Percentiles rank a stretch among this genome's conserved stretches.
Evolutionary conservation across 2,329 filamentous ascomycete species (phyloP).

Genomic region (Colletotrichum neosansevieriae): DNA sequence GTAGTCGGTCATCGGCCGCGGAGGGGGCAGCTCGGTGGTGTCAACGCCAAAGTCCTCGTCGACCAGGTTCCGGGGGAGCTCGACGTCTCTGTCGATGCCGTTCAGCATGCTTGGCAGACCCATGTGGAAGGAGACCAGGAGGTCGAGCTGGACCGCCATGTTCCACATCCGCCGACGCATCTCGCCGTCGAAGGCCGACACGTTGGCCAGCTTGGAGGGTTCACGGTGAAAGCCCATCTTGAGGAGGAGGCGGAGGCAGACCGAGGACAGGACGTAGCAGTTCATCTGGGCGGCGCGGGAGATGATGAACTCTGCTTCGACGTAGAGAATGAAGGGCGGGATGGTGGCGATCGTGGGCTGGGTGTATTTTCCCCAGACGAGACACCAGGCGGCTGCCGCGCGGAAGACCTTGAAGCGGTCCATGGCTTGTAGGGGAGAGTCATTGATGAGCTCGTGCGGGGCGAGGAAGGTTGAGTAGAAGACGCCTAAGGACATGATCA

Average conservation of each 20-base stretch:
- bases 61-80: constrained; percentile 70
- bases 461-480: constrained; percentile 59
- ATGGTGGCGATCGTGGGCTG: constrained; percentile 62
- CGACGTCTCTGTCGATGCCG: constrained; percentile 72
- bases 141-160: constrained; percentile 68
- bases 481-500: constrained; percentile 57
- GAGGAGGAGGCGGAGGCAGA: constrained; percentile 65
- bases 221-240: constrained; percentile 71
- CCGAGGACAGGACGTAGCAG: constrained; percentile 64
- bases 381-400: constrained; percentile 62
- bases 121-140: constrained; percentile 75
- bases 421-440: constrained; percentile 53
- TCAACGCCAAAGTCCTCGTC: constrained; percentile 75
- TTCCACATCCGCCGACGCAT: constrained; percentile 67
- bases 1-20: constrained; percentile 68
- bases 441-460: constrained; percentile 57
- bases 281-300: constrained; percentile 64
- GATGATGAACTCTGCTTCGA: constrained; percentile 66
- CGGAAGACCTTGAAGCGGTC: constrained; percentile 63
- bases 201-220: constrained; percentile 61
- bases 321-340: constrained; percentile 63
- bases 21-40: constrained; percentile 64
- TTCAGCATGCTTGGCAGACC: constrained; percentile 76
- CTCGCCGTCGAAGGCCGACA: constrained; percentile 65
- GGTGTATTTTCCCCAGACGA: constrained; percentile 63